Evolutionary conservation across 129 eudicot species (phyloP).

Genomic region (Flaveria brownii): DNA sequence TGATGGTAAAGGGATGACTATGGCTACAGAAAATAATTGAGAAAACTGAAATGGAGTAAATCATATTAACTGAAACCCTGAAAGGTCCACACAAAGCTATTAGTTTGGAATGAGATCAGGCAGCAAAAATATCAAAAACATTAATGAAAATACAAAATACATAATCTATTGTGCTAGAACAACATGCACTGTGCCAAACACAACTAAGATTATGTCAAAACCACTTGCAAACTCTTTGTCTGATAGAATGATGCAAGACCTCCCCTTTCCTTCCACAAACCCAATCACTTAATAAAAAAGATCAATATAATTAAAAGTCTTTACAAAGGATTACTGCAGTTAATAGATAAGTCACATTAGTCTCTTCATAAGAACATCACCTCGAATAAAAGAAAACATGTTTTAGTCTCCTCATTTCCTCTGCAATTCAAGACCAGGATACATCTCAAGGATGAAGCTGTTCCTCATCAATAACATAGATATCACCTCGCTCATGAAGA

Average conservation of each 20-base stretch:
- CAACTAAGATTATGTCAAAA: background rate
- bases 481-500: too few species aligned
- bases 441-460: too few species aligned
- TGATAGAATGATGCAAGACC: background rate
- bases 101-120: background rate
- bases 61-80: background rate
- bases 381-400: too few species aligned
- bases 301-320: background rate
- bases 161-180: background rate
- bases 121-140: background rate
- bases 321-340: slow-evolving; percentile 1
- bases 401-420: too few species aligned
- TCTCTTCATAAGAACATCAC: too few species aligned
- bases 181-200: background rate
- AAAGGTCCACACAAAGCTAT: background rate
- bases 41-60: slow-evolving; percentile 1
- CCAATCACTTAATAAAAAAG: background rate
- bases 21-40: background rate
- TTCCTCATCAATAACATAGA: too few species aligned
- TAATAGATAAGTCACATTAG: too few species aligned
- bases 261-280: slow-evolving; percentile 4
- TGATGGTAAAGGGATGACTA: background rate
- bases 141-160: background rate
- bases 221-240: slow-evolving; percentile 8
- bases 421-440: too few species aligned